Conservation (phyloP, 1,284 basidiomycete species). For the Ganoderma meredithae region DNA sequence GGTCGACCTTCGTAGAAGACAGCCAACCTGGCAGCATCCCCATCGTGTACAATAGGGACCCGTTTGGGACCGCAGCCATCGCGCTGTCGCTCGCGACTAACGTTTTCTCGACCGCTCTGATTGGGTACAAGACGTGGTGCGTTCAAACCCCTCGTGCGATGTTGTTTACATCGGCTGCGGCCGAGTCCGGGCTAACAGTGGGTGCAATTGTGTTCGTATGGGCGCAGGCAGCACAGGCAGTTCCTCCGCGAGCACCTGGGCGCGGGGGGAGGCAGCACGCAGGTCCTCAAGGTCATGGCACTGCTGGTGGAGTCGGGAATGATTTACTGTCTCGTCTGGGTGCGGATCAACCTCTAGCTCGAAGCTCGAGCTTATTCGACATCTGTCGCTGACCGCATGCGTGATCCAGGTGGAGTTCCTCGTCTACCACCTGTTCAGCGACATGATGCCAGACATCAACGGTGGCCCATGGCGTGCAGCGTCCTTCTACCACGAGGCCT, state of each 20-base stretch:
- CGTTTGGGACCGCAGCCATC: conserved; percentile 7
- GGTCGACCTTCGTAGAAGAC: background rate
- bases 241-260: conserved; percentile 1
- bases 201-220: background rate
- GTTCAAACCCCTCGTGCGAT: background rate
- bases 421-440: background rate
- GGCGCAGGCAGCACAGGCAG: conserved; percentile 2
- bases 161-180: too few species aligned
- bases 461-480: background rate
- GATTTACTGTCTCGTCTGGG: conserved; percentile 7
- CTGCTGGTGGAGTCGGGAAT: conserved; percentile 8
- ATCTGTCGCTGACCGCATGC: background rate
- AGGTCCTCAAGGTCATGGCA: background rate
- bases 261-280: background rate
- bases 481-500: conserved; percentile 6
- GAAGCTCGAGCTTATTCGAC: background rate
- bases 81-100: conserved; percentile 6
- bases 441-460: background rate
- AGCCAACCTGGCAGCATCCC: background rate
- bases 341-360: background rate
- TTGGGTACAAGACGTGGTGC: conserved; percentile 11
- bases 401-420: conserved; percentile 2
- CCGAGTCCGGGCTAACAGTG: too few species aligned
- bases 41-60: conserved; percentile 1
- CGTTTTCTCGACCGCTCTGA: background rate